A percentile compares a stretch with the other conserved stretches of the same genome.
Conservation (phyloP, 495 filamentous ascomycete species). For the Aspergillus cristatus region DNA sequence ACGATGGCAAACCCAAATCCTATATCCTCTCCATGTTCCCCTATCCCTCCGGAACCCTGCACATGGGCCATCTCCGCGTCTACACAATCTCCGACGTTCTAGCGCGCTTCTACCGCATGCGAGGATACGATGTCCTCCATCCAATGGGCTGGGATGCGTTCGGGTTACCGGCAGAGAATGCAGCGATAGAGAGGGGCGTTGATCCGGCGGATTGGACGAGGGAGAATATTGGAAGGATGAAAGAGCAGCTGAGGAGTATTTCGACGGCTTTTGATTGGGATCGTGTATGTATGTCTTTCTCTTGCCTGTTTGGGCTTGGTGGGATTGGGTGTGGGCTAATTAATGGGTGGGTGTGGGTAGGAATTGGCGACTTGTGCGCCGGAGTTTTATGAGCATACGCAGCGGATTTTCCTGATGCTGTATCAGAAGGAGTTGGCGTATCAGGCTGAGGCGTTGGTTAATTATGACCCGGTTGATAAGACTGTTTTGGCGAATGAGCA, state of each 20-base stretch:
- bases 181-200: slow-evolving; percentile 78
- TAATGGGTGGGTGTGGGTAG: slow-evolving; percentile 28
- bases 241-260: slow-evolving; percentile 66
- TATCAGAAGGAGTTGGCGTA: slow-evolving; percentile 66
- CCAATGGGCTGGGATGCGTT: slow-evolving; percentile 96
- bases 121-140: slow-evolving; percentile 66
- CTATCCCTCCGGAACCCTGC: slow-evolving; percentile 82
- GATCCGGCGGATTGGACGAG: slow-evolving; percentile 72
- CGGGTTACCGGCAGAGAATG: slow-evolving; percentile 85
- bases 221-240: slow-evolving; percentile 74
- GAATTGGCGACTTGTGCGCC: slow-evolving; percentile 78
- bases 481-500: slow-evolving; percentile 90
- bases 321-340: too few species aligned
- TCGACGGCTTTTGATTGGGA: slow-evolving; percentile 77
- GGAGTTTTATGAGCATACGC: slow-evolving; percentile 80
- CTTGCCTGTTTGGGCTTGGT: neutral
- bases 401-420: slow-evolving; percentile 70
- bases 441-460: slow-evolving; percentile 69
- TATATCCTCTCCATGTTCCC: slow-evolving; percentile 91
- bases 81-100: slow-evolving; percentile 88
- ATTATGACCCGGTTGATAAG: slow-evolving; percentile 83
- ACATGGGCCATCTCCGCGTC: slow-evolving; percentile 80
- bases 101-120: slow-evolving; percentile 66
- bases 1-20: slow-evolving; percentile 40
- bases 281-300: slow-evolving; percentile 42